Percentiles rank a stretch among this genome's conserved stretches.
Conservation (phyloP, 257 asterid species). For the Striga asiatica region DNA sequence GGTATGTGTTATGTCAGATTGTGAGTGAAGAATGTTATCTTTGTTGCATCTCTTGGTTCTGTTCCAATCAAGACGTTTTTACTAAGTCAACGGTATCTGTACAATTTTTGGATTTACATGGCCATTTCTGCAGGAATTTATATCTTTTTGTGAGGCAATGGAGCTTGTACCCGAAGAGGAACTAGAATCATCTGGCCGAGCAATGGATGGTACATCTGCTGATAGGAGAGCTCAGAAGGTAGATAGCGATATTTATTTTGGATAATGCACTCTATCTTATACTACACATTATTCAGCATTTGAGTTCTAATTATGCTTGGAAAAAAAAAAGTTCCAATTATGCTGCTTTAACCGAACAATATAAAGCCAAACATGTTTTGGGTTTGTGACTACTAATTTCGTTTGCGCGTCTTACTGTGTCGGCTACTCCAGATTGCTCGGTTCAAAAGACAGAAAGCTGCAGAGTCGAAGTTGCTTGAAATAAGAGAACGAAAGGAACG, state of each 20-base stretch:
- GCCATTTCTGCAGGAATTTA: slow-evolving; percentile 49
- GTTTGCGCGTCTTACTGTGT: no score
- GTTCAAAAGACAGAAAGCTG: slow-evolving; percentile 78
- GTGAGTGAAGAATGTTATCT: not conserved
- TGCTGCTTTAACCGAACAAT: not conserved
- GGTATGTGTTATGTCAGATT: slow-evolving; percentile 30
- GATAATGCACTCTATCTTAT: not conserved
- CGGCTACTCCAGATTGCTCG: slow-evolving; percentile 69
- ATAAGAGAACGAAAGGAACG: slow-evolving; percentile 88
- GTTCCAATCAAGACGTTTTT: not conserved
- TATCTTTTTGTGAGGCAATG: slow-evolving; percentile 81
- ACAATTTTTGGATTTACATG: slow-evolving; percentile 10
- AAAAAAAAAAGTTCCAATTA: no score
- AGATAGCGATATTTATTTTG: not conserved
- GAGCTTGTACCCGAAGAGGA: slow-evolving; percentile 90
- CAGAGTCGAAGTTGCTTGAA: slow-evolving; percentile 73
- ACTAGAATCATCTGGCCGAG: slow-evolving; percentile 35
- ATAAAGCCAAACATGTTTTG: no score
- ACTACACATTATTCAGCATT: not conserved
- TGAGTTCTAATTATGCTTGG: no score
- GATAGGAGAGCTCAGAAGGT: slow-evolving; percentile 90
- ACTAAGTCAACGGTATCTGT: not conserved
- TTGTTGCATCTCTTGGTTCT: not conserved
- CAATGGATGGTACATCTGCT: slow-evolving; percentile 32
- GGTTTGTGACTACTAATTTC: no score